Evolutionary conservation across 1,284 basidiomycete genomes (phyloP), one percentile per base, ranked within the genome.

Genomic region (Cryptococcus jaspeensis): DNA sequence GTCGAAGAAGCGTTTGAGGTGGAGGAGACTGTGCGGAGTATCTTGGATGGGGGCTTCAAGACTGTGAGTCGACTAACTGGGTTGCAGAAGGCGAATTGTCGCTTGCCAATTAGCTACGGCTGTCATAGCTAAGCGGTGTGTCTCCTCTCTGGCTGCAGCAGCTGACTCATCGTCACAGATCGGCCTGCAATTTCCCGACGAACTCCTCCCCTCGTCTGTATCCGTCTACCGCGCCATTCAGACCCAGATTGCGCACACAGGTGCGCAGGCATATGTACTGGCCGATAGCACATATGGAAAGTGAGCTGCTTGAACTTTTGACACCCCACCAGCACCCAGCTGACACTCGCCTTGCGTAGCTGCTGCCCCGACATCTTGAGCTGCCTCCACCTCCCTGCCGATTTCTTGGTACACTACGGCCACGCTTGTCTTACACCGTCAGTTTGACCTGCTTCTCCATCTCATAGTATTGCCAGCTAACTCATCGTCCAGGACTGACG

Each of bases 241-340:
- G 70, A 71, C 70, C 4, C 73, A 73, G 52, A 77, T 90, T 56
- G 86, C 44, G 7, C 43, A 45, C 35, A 61, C 60, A 8, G 73
- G 64, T 8, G 74, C 71, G 22, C 77, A 94, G 64, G 80, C 92
- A 25, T 98, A 94, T 72, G 88, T 98, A 5, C 83, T 97, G 18
- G 94, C 94, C 13, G 95, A 98, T 77, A 98, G 94, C 25, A 96
- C 93, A 28, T 98, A 98, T 75, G 95, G 94, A 73, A 93, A 89
- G 92, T 85, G 78, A 65, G 85, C 68, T 45, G 15, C 13, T 45
- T 15, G 1, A 15, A 5, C 66, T 41, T 18, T 38, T 49, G 32
- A 36, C 25, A 20, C 48, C 13, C 20, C 18, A n/a, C 42, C 2
- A 9, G 11, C 20, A 41, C 47, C 15, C 47, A n/a, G 28, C 13